Conservation (phyloP, 176 grass and related monocot genomes). For the Puccinellia tenuiflora region DNA sequence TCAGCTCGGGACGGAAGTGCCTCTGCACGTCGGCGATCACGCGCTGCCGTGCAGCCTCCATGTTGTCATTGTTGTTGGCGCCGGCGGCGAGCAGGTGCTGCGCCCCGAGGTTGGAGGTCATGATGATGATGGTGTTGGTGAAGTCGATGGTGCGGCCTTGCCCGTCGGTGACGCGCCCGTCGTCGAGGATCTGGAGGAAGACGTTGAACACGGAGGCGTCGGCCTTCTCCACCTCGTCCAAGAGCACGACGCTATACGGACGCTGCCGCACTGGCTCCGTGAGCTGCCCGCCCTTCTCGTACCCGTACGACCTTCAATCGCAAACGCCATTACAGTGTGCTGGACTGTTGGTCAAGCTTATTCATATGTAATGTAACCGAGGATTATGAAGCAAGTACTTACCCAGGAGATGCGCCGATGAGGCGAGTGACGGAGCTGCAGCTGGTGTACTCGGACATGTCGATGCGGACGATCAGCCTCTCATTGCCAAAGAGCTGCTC, state of each 20-base stretch:
- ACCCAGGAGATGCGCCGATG: conserved; percentile 87
- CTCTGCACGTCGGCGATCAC: conserved; percentile 5
- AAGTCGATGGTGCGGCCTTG: conserved; percentile 83
- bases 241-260: conserved; percentile 85
- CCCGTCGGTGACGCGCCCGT: conserved; percentile 76
- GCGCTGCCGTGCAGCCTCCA: conserved; percentile 44
- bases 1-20: conserved; percentile 82
- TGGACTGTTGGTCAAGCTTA: too few species aligned
- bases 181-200: conserved; percentile 87
- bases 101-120: conserved; percentile 91
- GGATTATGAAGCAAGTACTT: neutral
- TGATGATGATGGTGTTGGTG: conserved; percentile 87
- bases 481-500: conserved; percentile 92
- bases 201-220: conserved; percentile 77
- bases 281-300: conserved; percentile 83
- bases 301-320: conserved; percentile 53
- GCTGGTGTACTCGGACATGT: conserved; percentile 96
- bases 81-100: conserved; percentile 65
- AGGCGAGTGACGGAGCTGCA: conserved; percentile 71
- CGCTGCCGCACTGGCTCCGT: conserved; percentile 70
- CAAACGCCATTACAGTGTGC: neutral
- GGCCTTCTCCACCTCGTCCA: conserved; percentile 94
- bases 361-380: neutral
- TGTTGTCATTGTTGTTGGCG: conserved; percentile 42
- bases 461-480: conserved; percentile 80